Percentiles rank a stretch among this genome's conserved stretches.
phyloP scores from a whole-genome alignment of 208 protist genomes.

The Balamuthia mandrillaris region DNA sequence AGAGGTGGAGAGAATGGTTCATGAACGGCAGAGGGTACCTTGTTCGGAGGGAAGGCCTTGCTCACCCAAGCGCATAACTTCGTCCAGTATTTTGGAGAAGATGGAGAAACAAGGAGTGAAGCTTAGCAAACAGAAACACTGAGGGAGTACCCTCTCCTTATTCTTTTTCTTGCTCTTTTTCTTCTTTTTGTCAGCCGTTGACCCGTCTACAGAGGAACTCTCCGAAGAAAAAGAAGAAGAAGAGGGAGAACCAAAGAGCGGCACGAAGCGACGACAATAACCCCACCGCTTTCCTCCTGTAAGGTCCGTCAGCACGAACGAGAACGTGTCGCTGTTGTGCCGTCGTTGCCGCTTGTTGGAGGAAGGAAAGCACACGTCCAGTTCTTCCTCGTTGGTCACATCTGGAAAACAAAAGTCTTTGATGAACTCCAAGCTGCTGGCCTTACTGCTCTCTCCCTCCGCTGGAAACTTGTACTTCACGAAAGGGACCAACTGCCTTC shows the following conservation, averaged over 20 bases:
- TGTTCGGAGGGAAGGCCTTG: neutral
- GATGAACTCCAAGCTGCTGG: too few species aligned
- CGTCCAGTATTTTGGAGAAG: slow-evolving; percentile 29
- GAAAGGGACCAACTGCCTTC: too few species aligned
- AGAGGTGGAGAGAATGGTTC: neutral
- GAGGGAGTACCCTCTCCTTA: neutral
- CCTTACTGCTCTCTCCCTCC: too few species aligned
- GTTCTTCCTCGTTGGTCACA: too few species aligned
- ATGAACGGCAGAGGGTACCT: neutral
- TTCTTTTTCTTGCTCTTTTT: too few species aligned
- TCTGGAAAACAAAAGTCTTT: too few species aligned
- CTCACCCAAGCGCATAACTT: neutral
- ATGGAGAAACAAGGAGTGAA: slow-evolving; percentile 32
- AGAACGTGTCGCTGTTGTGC: neutral
- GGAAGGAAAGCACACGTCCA: neutral
- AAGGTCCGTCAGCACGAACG: slow-evolving; percentile 9
- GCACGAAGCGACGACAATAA: neutral
- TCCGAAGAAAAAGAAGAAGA: neutral
- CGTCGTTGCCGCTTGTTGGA: neutral
- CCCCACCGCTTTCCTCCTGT: slow-evolving; percentile 26
- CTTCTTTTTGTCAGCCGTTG: neutral
- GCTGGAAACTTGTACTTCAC: too few species aligned
- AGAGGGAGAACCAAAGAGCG: neutral
- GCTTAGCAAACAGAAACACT: slow-evolving; percentile 36
- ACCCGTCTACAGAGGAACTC: neutral